Evolutionary conservation across 805 yeast species (phyloP), one percentile per base, ranked within the genome.

Genomic region (Yarrowia hollandica): DNA sequence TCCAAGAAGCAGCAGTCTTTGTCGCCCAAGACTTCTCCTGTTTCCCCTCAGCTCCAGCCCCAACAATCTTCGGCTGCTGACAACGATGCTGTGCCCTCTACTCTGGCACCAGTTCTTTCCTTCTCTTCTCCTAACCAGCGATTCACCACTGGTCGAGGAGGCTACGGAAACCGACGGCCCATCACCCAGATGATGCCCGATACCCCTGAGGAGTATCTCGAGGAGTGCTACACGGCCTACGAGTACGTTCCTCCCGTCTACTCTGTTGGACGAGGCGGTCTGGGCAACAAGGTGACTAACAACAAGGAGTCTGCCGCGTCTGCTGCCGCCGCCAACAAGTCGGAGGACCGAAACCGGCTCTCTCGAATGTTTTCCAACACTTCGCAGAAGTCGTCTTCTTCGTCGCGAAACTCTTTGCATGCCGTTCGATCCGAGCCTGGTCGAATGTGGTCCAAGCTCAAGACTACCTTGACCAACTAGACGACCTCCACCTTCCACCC

Each of bases 91-190:
- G 63, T 67, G 9, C 68, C 68, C 16, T 62, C 66, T 5, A 61
- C 71, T 5, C 67, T 68, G 11, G 73, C 74, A 3, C 75, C 75
- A 8, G 68, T 72, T 25, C 73, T 71, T 62, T 68, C 67, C 46
- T 69, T 71, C 50, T 55, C 68, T 6, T 67, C 72, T 18, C 74
- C 75, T 9, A 52, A 33, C 12, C 68, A 72, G 61, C 64, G 65
- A 14, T 72, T 71, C 63, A 65, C 67, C 22, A 64, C 73, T 22
- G 75, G 75, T 25, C 66, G 75, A 21, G 75, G 75, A n/a, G 75
- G 75, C 37, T 71, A 66, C 37, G 75, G 75, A 12, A 72, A 72
- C 65, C 64, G 66, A 18, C 66, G 70, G 22, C 65, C 70, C 4
- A 68, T 72, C 19, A 57, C 64, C 19, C 62, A 68, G 28, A 63